Evolutionary conservation across 192 early-diverging fungal genomes (phyloP), one percentile per base, ranked within the genome.

Genomic region (Coemansia sp.): DNA sequence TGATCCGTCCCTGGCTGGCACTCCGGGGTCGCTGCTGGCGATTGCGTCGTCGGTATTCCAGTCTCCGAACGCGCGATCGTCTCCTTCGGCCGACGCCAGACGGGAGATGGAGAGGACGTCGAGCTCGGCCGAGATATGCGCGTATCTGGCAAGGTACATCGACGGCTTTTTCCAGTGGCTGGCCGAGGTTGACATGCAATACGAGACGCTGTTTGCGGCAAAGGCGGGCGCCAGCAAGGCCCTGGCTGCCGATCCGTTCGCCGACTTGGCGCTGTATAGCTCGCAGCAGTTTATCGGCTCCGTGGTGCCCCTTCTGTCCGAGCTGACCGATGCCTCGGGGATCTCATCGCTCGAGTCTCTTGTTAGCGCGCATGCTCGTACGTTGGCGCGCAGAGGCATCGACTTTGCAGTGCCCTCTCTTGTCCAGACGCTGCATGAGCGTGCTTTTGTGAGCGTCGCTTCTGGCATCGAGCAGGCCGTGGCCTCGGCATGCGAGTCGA

Each of bases 151-250:
- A 39, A 68, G 67, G 58, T 65, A 61, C 51, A 66, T 72, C 14
- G 66, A 78, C 42, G 35, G 63, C 23, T 78, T 72, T 46, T 65
- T 71, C 32, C 64, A 55, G 32, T 78, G 75, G 75, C 63, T 78
- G 11, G 60, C 70, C 53, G 70, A 78, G 49, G 70, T 66, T 2
- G 64, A 78, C 23, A 60, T 67, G 58, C 75, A 78, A 51, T 72
- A 78, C 55, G 60, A 61, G 20, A 60, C 67, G 24, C 75, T 78
- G 51, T 78, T 78, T 66, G 13, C 47, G 11, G 20, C 53, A 6
- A 59, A 28, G n/a, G 18, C 39, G 39, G 7, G 23, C 46, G 0
- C 58, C 60, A 22, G 14, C 39, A 20, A 35, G 4, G 14, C 27
- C 3, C 6, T 29, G 18, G 14, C 46, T 4, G 23, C 35, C 35